Evolutionary conservation across 2,329 filamentous ascomycete species (phyloP).

Genomic region (Cryphonectria naterciae): DNA sequence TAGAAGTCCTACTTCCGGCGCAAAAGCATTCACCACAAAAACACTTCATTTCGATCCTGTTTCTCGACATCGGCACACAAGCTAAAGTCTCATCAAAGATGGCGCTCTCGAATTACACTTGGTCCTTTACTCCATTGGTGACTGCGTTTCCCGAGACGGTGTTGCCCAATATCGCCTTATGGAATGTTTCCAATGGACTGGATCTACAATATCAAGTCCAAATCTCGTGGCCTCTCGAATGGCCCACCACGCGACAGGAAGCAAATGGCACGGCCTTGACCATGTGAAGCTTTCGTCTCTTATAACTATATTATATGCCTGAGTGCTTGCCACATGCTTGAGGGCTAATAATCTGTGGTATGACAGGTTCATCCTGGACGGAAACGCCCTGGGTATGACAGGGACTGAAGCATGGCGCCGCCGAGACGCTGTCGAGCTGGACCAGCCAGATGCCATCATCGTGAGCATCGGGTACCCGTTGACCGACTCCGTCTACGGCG

Average conservation of each 20-base stretch:
- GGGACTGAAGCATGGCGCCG: slow-evolving; percentile 36
- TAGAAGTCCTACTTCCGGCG: not conserved
- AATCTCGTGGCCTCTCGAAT: slow-evolving; percentile 31
- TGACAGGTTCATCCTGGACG: slow-evolving; percentile 36
- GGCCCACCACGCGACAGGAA: slow-evolving; percentile 18
- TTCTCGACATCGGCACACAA: not conserved
- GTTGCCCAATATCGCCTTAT: slow-evolving; percentile 29
- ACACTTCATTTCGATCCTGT: not conserved
- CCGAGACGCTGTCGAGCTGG: slow-evolving; percentile 32
- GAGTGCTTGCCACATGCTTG: not conserved
- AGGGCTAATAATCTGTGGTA: not conserved
- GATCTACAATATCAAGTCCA: slow-evolving; percentile 29
- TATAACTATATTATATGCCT: not conserved
- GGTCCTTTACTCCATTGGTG: slow-evolving; percentile 28
- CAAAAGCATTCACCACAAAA: not conserved
- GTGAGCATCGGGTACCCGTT: slow-evolving; percentile 37
- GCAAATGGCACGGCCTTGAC: slow-evolving; percentile 18
- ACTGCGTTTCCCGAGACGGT: slow-evolving; percentile 24
- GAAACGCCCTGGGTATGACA: slow-evolving; percentile 35
- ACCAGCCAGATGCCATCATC: slow-evolving; percentile 34
- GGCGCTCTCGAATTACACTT: slow-evolving; percentile 33
- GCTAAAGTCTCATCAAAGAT: slow-evolving; percentile 1
- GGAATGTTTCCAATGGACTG: slow-evolving; percentile 29
- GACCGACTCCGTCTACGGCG: slow-evolving; percentile 32
- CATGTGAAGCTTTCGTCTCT: slow-evolving; percentile 4